Evolutionary conservation across 148 eudicot species (phyloP).

Genomic region (Euryodendron excelsum): DNA sequence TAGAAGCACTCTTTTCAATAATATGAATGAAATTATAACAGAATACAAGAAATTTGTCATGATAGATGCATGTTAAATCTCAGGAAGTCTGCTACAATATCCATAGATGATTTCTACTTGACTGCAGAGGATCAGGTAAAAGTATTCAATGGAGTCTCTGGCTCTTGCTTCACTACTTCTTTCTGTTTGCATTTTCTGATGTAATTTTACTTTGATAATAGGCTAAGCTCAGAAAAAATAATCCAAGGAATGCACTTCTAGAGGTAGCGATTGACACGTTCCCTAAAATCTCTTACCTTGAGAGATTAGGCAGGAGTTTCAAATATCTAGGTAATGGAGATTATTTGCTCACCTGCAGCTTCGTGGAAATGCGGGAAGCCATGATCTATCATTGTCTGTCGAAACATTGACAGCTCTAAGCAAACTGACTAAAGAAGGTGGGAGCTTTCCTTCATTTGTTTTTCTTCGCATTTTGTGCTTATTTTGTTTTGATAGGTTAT

Average conservation of each 20-base stretch:
- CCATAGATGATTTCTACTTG: slow-evolving; percentile 96
- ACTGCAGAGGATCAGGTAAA: slow-evolving; percentile 90
- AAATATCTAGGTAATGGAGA: slow-evolving; percentile 7
- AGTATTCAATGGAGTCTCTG: slow-evolving; percentile 9
- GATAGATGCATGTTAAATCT: slow-evolving; percentile 32
- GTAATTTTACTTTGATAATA: slow-evolving; percentile 29
- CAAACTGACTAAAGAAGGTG: slow-evolving; percentile 86
- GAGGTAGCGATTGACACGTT: slow-evolving; percentile 49
- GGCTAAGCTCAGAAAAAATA: slow-evolving; percentile 80
- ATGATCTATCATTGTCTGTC: slow-evolving; percentile 77
- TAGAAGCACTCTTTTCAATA: slow-evolving; percentile 9
- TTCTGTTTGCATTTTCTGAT: slow-evolving; percentile 20
- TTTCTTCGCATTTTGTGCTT: slow-evolving; percentile 3
- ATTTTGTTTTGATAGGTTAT: background rate
- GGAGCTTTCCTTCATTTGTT: slow-evolving; percentile 8
- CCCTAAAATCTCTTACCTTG: background rate
- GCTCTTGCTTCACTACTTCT: slow-evolving; percentile 14
- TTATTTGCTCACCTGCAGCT: slow-evolving; percentile 41
- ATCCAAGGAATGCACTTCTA: slow-evolving; percentile 79
- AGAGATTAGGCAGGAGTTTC: background rate
- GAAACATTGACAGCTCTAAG: slow-evolving; percentile 77
- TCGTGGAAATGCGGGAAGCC: slow-evolving; percentile 99
- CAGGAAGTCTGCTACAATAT: slow-evolving; percentile 90
- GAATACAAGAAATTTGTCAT: slow-evolving; percentile 6
- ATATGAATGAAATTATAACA: background rate